Evolutionary conservation across 306 rosid genomes (phyloP).

Genomic region (Glycine soja): DNA sequence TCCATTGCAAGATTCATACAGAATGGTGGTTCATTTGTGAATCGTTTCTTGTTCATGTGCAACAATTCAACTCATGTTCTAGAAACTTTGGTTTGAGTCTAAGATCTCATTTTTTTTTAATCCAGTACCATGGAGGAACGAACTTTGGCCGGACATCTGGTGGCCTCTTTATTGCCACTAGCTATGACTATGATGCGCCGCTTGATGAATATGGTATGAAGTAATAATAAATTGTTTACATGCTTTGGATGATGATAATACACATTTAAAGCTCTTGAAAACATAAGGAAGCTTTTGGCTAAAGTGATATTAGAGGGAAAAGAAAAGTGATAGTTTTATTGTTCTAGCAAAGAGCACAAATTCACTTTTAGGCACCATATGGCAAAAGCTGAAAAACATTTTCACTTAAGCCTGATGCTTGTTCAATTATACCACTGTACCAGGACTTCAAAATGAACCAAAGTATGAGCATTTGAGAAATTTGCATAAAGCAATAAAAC

Average conservation of each 20-base stretch:
- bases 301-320: background rate
- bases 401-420: constrained; percentile 39
- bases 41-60: background rate
- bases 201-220: constrained; percentile 84
- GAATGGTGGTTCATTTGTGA: constrained; percentile 35
- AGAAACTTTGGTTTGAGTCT: constrained; percentile 20
- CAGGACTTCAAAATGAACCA: constrained; percentile 65
- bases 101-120: constrained; percentile 15
- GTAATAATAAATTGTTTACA: constrained; percentile 9
- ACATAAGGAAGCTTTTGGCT: constrained; percentile 18
- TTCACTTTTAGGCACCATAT: constrained; percentile 34
- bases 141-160: constrained; percentile 88
- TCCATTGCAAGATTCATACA: too few relatives aligned
- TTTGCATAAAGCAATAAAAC: constrained; percentile 73
- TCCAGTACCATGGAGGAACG: constrained; percentile 97
- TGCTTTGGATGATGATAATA: background rate
- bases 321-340: background rate
- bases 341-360: constrained; percentile 1
- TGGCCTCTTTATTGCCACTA: constrained; percentile 92
- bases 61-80: constrained; percentile 5
- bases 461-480: constrained; percentile 80
- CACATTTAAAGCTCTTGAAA: background rate
- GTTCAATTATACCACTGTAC: constrained; percentile 35
- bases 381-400: constrained; percentile 6
- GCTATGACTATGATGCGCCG: constrained; percentile 98